phyloP scores from a whole-genome alignment of 176 grass and related monocot genomes.

The Secale cereale region DNA sequence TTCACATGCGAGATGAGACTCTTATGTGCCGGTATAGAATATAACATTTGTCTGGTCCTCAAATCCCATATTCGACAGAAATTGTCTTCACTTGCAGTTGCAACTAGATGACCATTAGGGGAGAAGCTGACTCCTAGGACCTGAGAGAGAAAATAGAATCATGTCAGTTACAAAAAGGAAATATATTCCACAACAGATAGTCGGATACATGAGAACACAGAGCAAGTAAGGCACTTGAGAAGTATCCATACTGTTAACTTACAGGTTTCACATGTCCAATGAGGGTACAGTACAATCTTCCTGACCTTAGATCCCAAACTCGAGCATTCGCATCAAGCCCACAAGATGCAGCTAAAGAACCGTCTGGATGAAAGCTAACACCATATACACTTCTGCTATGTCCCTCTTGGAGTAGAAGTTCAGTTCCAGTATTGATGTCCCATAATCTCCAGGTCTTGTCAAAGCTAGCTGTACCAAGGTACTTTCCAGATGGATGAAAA shows the following conservation, averaged over 20 bases:
- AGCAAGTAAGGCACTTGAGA: not conserved
- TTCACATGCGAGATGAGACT: constrained; percentile 92
- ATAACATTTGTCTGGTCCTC: constrained; percentile 71
- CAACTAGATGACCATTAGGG: constrained; percentile 84
- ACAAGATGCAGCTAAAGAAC: constrained; percentile 85
- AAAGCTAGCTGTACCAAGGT: constrained; percentile 92
- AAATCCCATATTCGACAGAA: constrained; percentile 96
- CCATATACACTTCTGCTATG: constrained; percentile 94
- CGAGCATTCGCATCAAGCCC: constrained; percentile 84
- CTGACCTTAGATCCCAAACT: constrained; percentile 94
- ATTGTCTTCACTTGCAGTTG: constrained; percentile 93
- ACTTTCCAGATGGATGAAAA: constrained; percentile 96
- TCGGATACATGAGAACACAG: not conserved
- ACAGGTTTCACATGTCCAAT: constrained; percentile 93
- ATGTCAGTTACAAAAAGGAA: not conserved
- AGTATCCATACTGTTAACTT: constrained; percentile 33
- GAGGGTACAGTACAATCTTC: constrained; percentile 77
- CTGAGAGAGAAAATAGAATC: constrained; percentile 46
- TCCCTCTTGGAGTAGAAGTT: constrained; percentile 92
- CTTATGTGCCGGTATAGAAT: constrained; percentile 95
- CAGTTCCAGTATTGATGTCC: constrained; percentile 76
- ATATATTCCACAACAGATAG: not conserved
- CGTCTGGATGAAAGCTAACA: constrained; percentile 87
- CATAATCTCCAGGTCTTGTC: constrained; percentile 98
- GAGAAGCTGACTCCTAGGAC: constrained; percentile 86